These are phyloP conservation scores for Puccinia triticina DNA, from an alignment of 1,284 basidiomycete genomes.

Conservation along the genomic window DNA sequence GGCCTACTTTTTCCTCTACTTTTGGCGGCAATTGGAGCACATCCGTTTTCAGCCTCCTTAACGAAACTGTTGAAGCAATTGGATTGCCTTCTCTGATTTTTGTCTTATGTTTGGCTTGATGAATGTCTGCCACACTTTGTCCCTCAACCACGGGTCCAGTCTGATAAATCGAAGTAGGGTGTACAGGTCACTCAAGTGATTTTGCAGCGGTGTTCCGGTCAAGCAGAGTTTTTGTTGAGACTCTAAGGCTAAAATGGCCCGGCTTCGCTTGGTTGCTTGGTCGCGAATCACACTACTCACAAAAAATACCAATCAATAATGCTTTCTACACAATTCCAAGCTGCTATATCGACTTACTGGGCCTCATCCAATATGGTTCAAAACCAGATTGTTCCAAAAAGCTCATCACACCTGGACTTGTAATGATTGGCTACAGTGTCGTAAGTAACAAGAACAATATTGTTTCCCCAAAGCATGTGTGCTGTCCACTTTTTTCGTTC, in stretches of 20 bases:
- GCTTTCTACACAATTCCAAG: not conserved
- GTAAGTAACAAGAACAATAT: slow-evolving; percentile 17
- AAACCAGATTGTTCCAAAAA: slow-evolving; percentile 11
- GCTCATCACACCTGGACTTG: slow-evolving; percentile 1
- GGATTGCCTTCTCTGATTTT: not conserved
- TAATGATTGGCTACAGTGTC: not conserved
- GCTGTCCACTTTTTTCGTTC: not conserved
- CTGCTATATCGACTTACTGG: not conserved
- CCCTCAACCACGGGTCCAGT: not conserved
- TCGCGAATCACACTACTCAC: slow-evolving; percentile 7
- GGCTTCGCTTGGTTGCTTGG: not conserved
- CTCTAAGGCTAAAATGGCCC: slow-evolving; percentile 14
- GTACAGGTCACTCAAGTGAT: slow-evolving; percentile 13
- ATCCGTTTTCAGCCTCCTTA: slow-evolving; percentile 3
- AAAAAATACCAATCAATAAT: not conserved
- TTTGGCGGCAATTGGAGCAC: not conserved
- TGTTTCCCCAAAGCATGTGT: not conserved
- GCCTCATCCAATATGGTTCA: slow-evolving; percentile 13
- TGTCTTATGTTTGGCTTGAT: slow-evolving; percentile 1
- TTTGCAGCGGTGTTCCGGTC: slow-evolving; percentile 4
- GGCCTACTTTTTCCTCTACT: not conserved
- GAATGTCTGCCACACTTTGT: not conserved
- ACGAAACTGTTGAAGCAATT: slow-evolving; percentile 12
- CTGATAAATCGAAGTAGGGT: not conserved
- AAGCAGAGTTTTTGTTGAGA: not conserved